A percentile compares a stretch with the other conserved stretches of the same genome.
phyloP scores from a whole-genome alignment of 352 stramenopile species.

The Peronosclerospora sorghi region DNA sequence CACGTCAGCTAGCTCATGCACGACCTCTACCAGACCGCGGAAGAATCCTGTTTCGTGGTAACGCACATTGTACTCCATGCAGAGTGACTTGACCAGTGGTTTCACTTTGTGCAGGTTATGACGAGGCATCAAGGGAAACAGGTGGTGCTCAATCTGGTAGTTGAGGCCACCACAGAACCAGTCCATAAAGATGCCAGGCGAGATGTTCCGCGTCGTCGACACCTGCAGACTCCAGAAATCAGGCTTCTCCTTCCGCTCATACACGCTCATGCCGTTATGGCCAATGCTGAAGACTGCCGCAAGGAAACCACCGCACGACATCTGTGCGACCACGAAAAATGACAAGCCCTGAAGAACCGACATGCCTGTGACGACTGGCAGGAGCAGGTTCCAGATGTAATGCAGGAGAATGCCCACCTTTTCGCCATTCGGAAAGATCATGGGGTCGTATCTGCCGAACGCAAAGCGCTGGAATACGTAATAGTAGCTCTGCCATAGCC shows the following conservation, averaged over 20 bases:
- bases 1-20: conserved; percentile 88
- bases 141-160: conserved; percentile 98
- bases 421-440: conserved; percentile 81
- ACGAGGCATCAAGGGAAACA: conserved; percentile 95
- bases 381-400: conserved; percentile 88
- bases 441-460: conserved; percentile 71
- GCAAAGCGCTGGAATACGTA: conserved; percentile 88
- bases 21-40: conserved; percentile 89
- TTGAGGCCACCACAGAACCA: conserved; percentile 98
- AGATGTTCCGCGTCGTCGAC: conserved; percentile 96
- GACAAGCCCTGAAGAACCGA: conserved; percentile 50
- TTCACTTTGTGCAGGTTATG: conserved; percentile 93
- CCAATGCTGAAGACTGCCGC: conserved; percentile 94
- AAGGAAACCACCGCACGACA: conserved; percentile 90
- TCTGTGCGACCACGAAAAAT: conserved; percentile 81
- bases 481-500: conserved; percentile 93
- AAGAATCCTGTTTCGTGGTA: conserved; percentile 95
- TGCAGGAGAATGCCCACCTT: conserved; percentile 73
- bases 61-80: conserved; percentile 92
- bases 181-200: conserved; percentile 88
- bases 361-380: conserved; percentile 59
- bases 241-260: conserved; percentile 90
- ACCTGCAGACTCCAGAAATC: conserved; percentile 99
- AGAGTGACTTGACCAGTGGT: conserved; percentile 92
- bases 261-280: conserved; percentile 98